phyloP scores from a whole-genome alignment of 1,284 basidiomycete genomes.

The Caloboletus inedulis region DNA sequence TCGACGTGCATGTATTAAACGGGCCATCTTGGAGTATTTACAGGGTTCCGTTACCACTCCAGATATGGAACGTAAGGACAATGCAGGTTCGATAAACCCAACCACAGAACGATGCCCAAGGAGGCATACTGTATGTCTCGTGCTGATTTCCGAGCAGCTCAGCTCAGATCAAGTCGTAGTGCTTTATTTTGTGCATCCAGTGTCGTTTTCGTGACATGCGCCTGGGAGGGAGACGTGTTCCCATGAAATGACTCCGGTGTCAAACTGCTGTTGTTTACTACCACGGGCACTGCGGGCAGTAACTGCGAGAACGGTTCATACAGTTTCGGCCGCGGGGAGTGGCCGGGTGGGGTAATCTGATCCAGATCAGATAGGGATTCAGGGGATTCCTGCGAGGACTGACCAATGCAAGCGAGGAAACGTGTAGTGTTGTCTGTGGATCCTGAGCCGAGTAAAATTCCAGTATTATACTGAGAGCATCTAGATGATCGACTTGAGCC shows the following conservation, averaged over 20 bases:
- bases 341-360: conserved; percentile 31
- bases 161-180: conserved; percentile 31
- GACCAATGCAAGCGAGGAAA: conserved; percentile 51
- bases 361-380: conserved; percentile 5
- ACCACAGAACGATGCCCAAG: background rate
- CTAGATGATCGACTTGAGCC: conserved; percentile 36
- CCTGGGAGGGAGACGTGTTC: conserved; percentile 44
- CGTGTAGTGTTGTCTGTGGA: conserved; percentile 43
- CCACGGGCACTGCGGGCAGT: conserved; percentile 24
- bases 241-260: conserved; percentile 62
- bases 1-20: conserved; percentile 1
- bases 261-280: conserved; percentile 40
- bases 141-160: background rate
- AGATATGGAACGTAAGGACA: no score
- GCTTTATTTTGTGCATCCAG: conserved; percentile 18
- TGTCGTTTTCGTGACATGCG: conserved; percentile 15
- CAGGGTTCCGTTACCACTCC: conserved; percentile 1
- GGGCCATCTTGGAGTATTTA: conserved; percentile 7
- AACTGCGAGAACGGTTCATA: conserved; percentile 34
- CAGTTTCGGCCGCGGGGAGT: conserved; percentile 22
- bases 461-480: conserved; percentile 60
- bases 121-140: background rate
- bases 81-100: background rate
- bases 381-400: conserved; percentile 25
- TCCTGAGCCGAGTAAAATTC: conserved; percentile 73